Conservation (phyloP, 805 yeast species). For the baker's yeast (Saccharomyces cerevisiae) region DNA sequence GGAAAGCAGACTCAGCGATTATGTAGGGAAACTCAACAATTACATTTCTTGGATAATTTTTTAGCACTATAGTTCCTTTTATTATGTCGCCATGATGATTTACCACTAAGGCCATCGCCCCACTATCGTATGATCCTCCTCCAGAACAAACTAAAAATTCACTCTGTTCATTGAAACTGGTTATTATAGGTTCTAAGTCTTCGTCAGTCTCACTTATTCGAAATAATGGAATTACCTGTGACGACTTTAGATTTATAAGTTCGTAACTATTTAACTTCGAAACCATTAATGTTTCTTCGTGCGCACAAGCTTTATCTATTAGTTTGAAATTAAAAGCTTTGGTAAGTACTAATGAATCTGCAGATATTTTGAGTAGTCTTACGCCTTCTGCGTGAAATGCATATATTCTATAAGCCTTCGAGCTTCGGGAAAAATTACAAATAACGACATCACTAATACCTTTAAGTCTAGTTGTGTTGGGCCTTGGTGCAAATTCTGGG, state of each 20-base stretch:
- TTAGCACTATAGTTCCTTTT: conserved; percentile 25
- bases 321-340: conserved; percentile 10
- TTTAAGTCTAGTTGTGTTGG: conserved; percentile 14
- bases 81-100: conserved; percentile 27
- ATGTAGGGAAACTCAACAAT: conserved; percentile 21
- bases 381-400: conserved; percentile 11
- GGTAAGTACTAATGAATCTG: conserved; percentile 4
- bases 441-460: conserved; percentile 17
- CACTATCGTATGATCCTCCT: conserved; percentile 19
- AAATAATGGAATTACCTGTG: conserved; percentile 19
- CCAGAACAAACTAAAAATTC: conserved; percentile 26
- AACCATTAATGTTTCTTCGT: conserved; percentile 15
- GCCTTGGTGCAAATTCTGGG: conserved; percentile 31
- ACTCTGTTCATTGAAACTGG: conserved; percentile 7
- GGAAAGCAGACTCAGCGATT: conserved; percentile 12
- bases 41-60: conserved; percentile 20
- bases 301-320: conserved; percentile 11
- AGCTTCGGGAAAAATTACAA: conserved; percentile 10
- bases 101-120: conserved; percentile 27
- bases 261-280: conserved; percentile 21
- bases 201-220: conserved; percentile 21
- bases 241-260: conserved; percentile 14
- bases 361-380: conserved; percentile 9
- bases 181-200: conserved; percentile 19
- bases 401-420: conserved; percentile 12